Evolutionary conservation across 352 stramenopile genomes (phyloP).

Genomic region (Globisporangium cederbergense): DNA sequence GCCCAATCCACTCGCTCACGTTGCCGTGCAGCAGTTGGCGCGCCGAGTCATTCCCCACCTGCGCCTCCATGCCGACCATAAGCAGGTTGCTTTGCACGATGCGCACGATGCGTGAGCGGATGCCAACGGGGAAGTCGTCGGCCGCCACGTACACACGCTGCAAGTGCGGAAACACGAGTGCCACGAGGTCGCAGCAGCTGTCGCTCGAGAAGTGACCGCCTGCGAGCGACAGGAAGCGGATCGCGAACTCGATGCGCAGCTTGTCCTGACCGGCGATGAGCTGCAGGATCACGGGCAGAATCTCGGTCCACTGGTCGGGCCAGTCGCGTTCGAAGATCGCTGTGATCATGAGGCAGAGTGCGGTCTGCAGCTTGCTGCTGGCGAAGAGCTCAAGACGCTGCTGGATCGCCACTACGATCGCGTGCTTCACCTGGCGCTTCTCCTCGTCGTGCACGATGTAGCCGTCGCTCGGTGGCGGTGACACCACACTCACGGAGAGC

Average conservation of each 20-base stretch:
- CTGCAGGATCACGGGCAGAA: slow-evolving; percentile 57
- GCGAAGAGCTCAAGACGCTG: slow-evolving; percentile 53
- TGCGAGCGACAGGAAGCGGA: slow-evolving; percentile 73
- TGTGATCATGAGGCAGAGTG: slow-evolving; percentile 69
- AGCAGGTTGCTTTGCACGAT: slow-evolving; percentile 77
- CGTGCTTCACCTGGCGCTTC: slow-evolving; percentile 60
- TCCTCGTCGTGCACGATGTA: slow-evolving; percentile 65
- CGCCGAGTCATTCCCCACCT: slow-evolving; percentile 62
- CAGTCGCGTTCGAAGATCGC: slow-evolving; percentile 83
- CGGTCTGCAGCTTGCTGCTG: slow-evolving; percentile 76
- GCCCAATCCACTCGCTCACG: slow-evolving; percentile 63
- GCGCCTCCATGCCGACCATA: slow-evolving; percentile 82
- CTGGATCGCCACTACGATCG: slow-evolving; percentile 56
- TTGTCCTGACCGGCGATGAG: slow-evolving; percentile 55
- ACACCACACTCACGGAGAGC: not conserved
- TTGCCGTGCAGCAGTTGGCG: slow-evolving; percentile 61
- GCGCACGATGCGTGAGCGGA: slow-evolving; percentile 54
- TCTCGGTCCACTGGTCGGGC: slow-evolving; percentile 78
- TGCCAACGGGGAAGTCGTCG: slow-evolving; percentile 42
- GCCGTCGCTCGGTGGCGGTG: not conserved
- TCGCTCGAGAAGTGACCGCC: slow-evolving; percentile 75
- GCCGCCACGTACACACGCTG: slow-evolving; percentile 52
- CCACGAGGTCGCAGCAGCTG: slow-evolving; percentile 74
- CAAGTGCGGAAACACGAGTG: slow-evolving; percentile 71
- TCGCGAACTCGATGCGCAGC: slow-evolving; percentile 61